These are phyloP conservation scores for Ceratorhiza oryzae-sativae DNA, from an alignment of 1,284 basidiomycete genomes.

Conservation along the genomic window DNA sequence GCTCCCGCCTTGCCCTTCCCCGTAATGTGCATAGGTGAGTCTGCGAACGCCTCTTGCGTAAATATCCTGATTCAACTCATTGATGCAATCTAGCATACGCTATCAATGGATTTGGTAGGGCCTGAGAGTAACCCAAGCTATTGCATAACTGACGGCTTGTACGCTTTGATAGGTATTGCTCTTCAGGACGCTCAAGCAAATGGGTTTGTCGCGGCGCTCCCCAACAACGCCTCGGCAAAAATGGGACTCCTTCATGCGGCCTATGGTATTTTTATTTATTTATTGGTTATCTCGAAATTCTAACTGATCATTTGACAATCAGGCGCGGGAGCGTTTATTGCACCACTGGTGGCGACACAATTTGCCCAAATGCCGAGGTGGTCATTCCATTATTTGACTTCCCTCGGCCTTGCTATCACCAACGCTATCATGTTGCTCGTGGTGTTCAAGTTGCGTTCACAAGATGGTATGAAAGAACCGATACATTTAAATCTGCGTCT, in stretches of 20 bases:
- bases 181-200: constrained; percentile 64
- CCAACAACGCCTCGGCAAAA: constrained; percentile 55
- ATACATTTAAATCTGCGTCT: background rate
- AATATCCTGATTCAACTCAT: background rate
- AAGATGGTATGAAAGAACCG: constrained; percentile 52
- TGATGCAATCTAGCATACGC: constrained; percentile 56
- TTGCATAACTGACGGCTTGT: constrained; percentile 11
- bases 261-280: constrained; percentile 51
- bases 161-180: constrained; percentile 31
- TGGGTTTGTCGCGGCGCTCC: constrained; percentile 60
- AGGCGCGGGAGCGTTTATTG: constrained; percentile 59
- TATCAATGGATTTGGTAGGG: constrained; percentile 67
- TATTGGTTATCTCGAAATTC: background rate
- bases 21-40: constrained; percentile 58
- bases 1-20: constrained; percentile 71
- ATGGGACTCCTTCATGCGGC: constrained; percentile 65
- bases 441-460: constrained; percentile 63
- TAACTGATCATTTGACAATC: background rate
- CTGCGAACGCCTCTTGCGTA: background rate
- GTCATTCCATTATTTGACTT: constrained; percentile 72
- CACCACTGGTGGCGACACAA: constrained; percentile 69
- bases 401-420: constrained; percentile 61
- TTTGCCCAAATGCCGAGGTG: constrained; percentile 60
- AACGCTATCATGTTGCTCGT: constrained; percentile 56
- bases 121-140: constrained; percentile 55